phyloP scores from a whole-genome alignment of 441 rosid species.

The Metrosideros polymorpha region DNA sequence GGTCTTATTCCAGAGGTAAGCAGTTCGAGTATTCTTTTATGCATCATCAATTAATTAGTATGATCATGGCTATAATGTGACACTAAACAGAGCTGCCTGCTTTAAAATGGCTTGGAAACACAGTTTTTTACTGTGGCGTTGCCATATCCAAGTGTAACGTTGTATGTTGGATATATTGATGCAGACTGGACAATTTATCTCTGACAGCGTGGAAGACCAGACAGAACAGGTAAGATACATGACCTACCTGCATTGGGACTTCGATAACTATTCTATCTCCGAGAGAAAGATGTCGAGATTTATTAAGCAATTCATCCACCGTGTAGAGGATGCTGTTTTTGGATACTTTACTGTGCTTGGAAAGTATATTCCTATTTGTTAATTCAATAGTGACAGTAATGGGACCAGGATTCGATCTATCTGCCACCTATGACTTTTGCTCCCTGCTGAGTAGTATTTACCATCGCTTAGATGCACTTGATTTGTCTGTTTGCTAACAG shows the following conservation, averaged over 20 bases:
- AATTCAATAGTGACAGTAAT: not conserved
- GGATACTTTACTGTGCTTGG: not conserved
- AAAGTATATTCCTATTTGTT: not conserved
- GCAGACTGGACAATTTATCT: slow-evolving; percentile 72
- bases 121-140: not conserved
- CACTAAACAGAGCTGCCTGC: not conserved
- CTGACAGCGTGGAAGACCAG: slow-evolving; percentile 65
- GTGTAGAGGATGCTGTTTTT: not conserved
- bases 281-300: not conserved
- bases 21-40: not conserved
- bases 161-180: slow-evolving; percentile 1
- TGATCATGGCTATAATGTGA: not conserved
- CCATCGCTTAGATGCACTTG: not conserved
- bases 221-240: slow-evolving; percentile 63
- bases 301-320: not conserved
- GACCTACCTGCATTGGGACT: not conserved
- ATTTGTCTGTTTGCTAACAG: not conserved
- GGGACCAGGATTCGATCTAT: not conserved
- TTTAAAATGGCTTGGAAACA: not conserved
- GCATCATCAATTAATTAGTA: not conserved
- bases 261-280: not conserved
- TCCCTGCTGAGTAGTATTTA: not conserved
- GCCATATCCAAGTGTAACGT: not conserved
- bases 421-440: not conserved
- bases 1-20: slow-evolving; percentile 89